Conservation (phyloP, 164 flowering plant species). For the Berberis vulgaris region DNA sequence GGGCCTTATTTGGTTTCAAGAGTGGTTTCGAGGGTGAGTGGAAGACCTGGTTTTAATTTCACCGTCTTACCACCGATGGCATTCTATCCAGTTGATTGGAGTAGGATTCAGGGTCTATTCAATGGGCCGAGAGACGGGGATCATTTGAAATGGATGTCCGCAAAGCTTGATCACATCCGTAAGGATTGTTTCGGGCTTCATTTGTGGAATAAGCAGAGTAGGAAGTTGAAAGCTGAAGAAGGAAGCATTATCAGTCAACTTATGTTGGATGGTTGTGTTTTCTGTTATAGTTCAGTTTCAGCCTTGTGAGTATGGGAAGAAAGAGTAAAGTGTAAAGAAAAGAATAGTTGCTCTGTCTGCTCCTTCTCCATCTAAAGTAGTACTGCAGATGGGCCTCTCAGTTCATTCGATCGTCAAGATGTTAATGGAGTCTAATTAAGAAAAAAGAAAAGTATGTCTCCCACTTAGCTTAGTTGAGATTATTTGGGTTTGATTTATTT, state of each 20-base stretch:
- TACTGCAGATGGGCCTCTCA: not conserved
- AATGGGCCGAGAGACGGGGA: conserved; percentile 26
- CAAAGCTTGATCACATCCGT: conserved; percentile 39
- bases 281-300: conserved; percentile 33
- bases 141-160: conserved; percentile 40
- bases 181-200: conserved; percentile 59
- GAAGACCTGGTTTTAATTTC: conserved; percentile 41
- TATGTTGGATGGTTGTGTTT: conserved; percentile 32
- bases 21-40: conserved; percentile 46
- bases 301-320: conserved; percentile 12
- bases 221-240: conserved; percentile 36
- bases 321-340: not conserved
- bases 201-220: conserved; percentile 80
- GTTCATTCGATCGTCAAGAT: not conserved
- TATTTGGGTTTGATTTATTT: not conserved
- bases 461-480: not conserved
- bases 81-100: conserved; percentile 89
- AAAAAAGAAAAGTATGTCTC: not conserved
- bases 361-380: not conserved
- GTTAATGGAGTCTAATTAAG: not conserved
- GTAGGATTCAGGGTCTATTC: conserved; percentile 39
- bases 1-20: conserved; percentile 94
- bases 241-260: conserved; percentile 60
- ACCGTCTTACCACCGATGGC: conserved; percentile 64
- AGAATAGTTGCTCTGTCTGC: not conserved